Percentiles rank a stretch among this genome's conserved stretches.
These are phyloP conservation scores for Trichoderma sp. DNA, from an alignment of 2,329 filamentous ascomycete species.

Conservation along the genomic window DNA sequence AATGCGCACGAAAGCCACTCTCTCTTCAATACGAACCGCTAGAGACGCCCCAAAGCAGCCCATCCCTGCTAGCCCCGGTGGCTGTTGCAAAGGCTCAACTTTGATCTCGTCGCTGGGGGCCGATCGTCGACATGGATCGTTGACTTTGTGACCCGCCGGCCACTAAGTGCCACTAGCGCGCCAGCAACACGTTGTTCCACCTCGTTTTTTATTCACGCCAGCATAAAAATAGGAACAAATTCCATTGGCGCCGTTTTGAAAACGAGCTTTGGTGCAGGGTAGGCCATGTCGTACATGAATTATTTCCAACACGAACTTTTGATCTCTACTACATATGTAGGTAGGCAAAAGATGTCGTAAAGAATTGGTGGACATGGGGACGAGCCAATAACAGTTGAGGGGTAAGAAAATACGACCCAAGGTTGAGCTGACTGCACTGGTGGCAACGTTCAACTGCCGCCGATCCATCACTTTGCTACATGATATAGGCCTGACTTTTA, in stretches of 20 bases:
- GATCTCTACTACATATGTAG: not conserved
- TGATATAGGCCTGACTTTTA: not conserved
- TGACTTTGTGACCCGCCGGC: not conserved
- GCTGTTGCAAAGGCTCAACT: not conserved
- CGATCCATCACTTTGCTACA: not conserved
- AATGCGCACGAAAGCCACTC: not conserved
- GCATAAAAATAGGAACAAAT: constrained; percentile 14
- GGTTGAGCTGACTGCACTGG: not conserved
- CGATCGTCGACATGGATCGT: constrained; percentile 15
- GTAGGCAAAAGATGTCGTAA: not conserved
- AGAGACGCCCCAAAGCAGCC: constrained; percentile 1
- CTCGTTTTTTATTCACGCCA: not conserved
- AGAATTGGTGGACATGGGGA: not conserved
- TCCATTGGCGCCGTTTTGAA: not conserved
- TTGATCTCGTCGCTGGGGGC: not conserved
- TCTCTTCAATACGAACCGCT: constrained; percentile 7
- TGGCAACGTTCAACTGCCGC: not conserved
- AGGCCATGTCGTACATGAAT: not conserved
- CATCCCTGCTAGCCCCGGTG: not conserved
- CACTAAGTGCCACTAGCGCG: constrained; percentile 2
- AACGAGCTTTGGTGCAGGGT: constrained; percentile 3
- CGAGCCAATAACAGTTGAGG: not conserved
- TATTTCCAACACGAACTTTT: not conserved
- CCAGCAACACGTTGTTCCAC: constrained; percentile 6
- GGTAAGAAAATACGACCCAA: not conserved